phyloP scores from a whole-genome alignment of 1,284 basidiomycete species.

The Thecaphora thlaspeos region DNA sequence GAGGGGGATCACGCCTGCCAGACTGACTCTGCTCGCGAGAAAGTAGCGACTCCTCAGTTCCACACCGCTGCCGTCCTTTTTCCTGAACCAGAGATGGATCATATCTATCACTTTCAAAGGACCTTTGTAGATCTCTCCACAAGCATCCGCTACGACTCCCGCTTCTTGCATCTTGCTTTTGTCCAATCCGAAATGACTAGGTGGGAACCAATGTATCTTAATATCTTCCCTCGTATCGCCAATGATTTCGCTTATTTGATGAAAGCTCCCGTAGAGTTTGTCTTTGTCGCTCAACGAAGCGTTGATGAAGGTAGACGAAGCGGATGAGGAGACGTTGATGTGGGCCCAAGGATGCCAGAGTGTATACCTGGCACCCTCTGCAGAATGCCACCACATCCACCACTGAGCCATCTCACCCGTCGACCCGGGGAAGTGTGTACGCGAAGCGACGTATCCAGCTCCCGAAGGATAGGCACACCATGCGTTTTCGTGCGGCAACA shows the following conservation, averaged over 20 bases:
- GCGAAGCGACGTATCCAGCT: conserved; percentile 4
- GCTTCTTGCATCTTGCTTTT: neutral
- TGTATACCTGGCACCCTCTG: conserved; percentile 3
- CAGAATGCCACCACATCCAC: conserved; percentile 16
- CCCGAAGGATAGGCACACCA: conserved; percentile 13
- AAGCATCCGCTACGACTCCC: conserved; percentile 3
- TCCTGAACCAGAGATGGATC: conserved; percentile 10
- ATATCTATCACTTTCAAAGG: conserved; percentile 8
- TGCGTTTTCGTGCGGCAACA: conserved; percentile 5
- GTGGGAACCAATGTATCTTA: conserved; percentile 8
- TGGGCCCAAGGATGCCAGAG: conserved; percentile 15
- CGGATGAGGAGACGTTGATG: conserved; percentile 4
- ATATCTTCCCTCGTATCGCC: conserved; percentile 2
- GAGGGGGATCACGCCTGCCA: conserved; percentile 1
- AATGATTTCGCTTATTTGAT: conserved; percentile 11
- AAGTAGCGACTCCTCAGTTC: conserved; percentile 10
- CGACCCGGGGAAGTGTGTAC: conserved; percentile 6
- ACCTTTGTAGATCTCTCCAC: conserved; percentile 5
- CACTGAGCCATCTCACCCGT: conserved; percentile 9
- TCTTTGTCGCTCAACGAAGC: conserved; percentile 4
- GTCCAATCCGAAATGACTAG: conserved; percentile 3
- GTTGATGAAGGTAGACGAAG: conserved; percentile 4
- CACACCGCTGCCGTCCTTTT: neutral
- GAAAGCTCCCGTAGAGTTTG: conserved; percentile 7
- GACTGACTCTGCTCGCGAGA: conserved; percentile 6